phyloP scores from a whole-genome alignment of 306 rosid species.

The Amphicarpaea edgeworthii region DNA sequence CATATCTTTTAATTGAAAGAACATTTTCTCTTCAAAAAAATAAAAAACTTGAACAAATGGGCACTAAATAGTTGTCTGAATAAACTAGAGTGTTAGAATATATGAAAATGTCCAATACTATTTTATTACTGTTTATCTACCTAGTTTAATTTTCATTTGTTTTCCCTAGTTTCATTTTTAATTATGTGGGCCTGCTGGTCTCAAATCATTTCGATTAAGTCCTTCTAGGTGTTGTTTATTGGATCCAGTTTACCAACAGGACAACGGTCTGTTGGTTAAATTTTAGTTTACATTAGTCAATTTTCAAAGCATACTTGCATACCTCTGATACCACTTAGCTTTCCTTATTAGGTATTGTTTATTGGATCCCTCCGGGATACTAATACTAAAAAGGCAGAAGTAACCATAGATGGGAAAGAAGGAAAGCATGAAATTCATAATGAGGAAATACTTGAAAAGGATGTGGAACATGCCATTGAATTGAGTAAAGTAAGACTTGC shows the following conservation, averaged over 20 bases:
- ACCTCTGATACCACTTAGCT: constrained; percentile 38
- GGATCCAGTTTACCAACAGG: constrained; percentile 4
- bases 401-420: constrained; percentile 50
- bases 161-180: too few relatives aligned
- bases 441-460: constrained; percentile 57
- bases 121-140: not conserved
- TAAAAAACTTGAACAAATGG: not conserved
- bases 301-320: constrained; percentile 18
- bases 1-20: not conserved
- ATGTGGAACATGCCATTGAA: constrained; percentile 51
- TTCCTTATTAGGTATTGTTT: constrained; percentile 68
- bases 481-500: constrained; percentile 62
- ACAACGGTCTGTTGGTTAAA: constrained; percentile 21
- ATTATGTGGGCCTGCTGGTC: too few relatives aligned
- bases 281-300: constrained; percentile 19
- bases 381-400: constrained; percentile 47
- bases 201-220: too few relatives aligned
- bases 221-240: not conserved
- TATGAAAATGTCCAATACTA: not conserved
- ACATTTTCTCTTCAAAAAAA: not conserved
- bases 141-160: too few relatives aligned
- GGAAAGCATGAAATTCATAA: constrained; percentile 50
- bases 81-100: not conserved
- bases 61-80: not conserved
- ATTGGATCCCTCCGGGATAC: constrained; percentile 71